Evolutionary conservation across 1,284 basidiomycete species (phyloP), one percentile per base, ranked within the genome.

Genomic region (Ustilago lituana): DNA sequence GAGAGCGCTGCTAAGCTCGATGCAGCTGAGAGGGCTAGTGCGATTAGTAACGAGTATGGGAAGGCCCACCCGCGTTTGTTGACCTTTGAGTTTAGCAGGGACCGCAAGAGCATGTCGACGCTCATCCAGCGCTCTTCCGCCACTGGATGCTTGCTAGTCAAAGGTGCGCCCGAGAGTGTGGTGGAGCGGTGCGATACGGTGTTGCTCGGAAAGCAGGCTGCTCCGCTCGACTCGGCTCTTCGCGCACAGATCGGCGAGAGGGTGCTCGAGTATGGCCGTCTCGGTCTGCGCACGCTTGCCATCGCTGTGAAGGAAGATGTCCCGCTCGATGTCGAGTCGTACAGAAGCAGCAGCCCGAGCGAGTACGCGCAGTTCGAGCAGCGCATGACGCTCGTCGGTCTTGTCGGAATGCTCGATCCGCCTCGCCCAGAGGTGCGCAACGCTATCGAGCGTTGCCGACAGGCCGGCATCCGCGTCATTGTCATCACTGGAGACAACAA

Each of bases 401-500:
- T 99, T 29, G 93, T 96, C 49, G 96, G 93, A 56, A 98, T 98
- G 95, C 87, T 95, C 31, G 96, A 99, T 81, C 96, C 95, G 14
- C 96, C 96, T 14, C 90, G 96, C 23, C 94, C 94, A 12, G 96
- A 98, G 84, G 95, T 94, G 23, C 87, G 87, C 39, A 85, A 84
- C 33, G 95, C 96, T 14, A 89, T 99, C 36, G 90, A 89, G 35
- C 92, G 92, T 80, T 98, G 94, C 85, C 89, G 87, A 72, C 89
- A 90, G 23, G 96, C 96, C 4, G 96, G 96, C 22, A 97, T 99
- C 75, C 88, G 94, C 38, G 93, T 97, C 37, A 90, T 98, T 70
- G 94, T 96, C 76, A 97, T 98, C 82, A 99, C 96, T 1, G 96
- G 96, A 35, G 96, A 99, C 84, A 97, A 97, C 85, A 95, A 96